Conservation (phyloP, 768 basidiomycete species). For the Suillus clintonianus region DNA sequence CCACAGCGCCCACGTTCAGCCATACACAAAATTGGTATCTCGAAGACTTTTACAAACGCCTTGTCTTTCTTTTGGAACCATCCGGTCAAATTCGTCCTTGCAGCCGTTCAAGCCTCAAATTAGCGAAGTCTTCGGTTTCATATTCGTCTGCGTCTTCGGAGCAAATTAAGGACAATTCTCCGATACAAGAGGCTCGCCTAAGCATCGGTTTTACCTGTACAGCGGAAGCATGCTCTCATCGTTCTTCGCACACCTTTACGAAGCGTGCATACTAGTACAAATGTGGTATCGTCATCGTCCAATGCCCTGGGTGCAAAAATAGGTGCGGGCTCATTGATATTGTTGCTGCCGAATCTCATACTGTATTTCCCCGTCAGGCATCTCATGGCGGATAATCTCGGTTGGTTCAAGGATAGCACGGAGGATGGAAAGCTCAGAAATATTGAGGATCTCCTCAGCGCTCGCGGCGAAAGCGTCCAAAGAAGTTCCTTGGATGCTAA, state of each 20-base stretch:
- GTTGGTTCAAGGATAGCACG: slow-evolving; percentile 89
- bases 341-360: neutral
- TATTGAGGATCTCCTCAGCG: slow-evolving; percentile 78
- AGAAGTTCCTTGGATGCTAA: slow-evolving; percentile 47
- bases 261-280: slow-evolving; percentile 84
- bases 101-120: neutral
- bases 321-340: slow-evolving; percentile 50
- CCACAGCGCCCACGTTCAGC: neutral
- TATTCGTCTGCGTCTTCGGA: slow-evolving; percentile 4
- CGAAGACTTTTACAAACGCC: neutral
- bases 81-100: slow-evolving; percentile 20
- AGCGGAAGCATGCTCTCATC: slow-evolving; percentile 65
- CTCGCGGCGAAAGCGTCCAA: slow-evolving; percentile 75
- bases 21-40: neutral
- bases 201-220: slow-evolving; percentile 89
- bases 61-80: slow-evolving; percentile 29
- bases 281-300: slow-evolving; percentile 84
- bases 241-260: slow-evolving; percentile 88
- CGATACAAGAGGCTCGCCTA: slow-evolving; percentile 55
- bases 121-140: neutral
- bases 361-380: slow-evolving; percentile 47
- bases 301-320: slow-evolving; percentile 90
- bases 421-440: slow-evolving; percentile 72
- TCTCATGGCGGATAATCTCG: slow-evolving; percentile 86
- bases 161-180: slow-evolving; percentile 34